Conservation (phyloP, 2,329 filamentous ascomycete species). For the Fusarium pseudograminearum region DNA sequence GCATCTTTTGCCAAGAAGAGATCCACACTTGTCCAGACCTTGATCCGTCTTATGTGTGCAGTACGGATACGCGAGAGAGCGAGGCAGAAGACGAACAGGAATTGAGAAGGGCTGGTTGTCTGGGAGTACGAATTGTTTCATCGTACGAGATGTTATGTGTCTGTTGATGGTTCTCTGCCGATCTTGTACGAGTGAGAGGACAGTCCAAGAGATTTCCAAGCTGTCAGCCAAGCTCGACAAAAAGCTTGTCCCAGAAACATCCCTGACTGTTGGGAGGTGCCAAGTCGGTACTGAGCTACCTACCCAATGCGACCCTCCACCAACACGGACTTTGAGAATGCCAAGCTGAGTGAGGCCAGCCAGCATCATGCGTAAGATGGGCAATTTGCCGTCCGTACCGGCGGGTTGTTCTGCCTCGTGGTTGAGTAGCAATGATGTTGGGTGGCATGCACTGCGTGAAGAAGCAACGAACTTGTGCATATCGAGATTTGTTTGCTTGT, state of each 20-base stretch:
- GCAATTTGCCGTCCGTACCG: constrained; percentile 26
- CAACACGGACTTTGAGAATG: neutral
- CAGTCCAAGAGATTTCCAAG: constrained; percentile 25
- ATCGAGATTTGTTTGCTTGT: constrained; percentile 8
- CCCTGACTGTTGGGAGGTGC: constrained; percentile 5
- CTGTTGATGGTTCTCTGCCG: constrained; percentile 8
- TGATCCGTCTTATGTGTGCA: neutral
- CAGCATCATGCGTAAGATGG: constrained; percentile 1
- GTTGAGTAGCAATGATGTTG: constrained; percentile 9
- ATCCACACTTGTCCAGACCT: constrained; percentile 27
- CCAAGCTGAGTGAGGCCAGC: constrained; percentile 7
- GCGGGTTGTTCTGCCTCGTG: constrained; percentile 1
- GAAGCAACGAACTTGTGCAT: constrained; percentile 13
- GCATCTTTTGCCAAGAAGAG: constrained; percentile 14
- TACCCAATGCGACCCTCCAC: constrained; percentile 10
- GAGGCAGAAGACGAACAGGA: constrained; percentile 3
- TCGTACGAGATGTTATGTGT: constrained; percentile 13
- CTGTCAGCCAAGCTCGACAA: constrained; percentile 24
- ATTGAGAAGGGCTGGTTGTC: constrained; percentile 14
- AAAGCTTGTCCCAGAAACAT: constrained; percentile 17
- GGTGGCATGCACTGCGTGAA: constrained; percentile 19
- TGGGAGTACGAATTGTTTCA: constrained; percentile 33
- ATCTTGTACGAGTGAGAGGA: constrained; percentile 18
- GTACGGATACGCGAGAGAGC: neutral
- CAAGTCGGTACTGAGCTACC: constrained; percentile 36